Base-by-base conservation (phyloP, 352 stramenopile genomes). In the Pythium apleroticum region DNA sequence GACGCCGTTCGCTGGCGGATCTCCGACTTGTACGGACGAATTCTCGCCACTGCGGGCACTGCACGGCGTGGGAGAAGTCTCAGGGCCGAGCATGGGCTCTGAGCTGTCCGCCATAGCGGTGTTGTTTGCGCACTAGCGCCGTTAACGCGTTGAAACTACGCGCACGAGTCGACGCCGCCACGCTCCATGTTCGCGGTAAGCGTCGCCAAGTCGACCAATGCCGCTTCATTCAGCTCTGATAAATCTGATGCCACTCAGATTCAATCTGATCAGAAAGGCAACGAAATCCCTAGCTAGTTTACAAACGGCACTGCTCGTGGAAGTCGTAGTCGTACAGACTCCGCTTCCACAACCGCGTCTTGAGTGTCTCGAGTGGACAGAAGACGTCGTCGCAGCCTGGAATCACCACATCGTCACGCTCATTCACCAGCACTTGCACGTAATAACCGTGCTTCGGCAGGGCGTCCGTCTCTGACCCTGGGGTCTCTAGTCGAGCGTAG, bases 361-460 rank as follows among this genome's bases (percentile, higher is more conserved):
- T 71, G 30, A 87, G 68, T 33, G 69, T 80, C 10, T 63, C 71
- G 1, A 90, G 41, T 17, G 83, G 69, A 54, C 81, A 88, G 31
- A 78, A 80, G 12, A 86, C 27, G 14, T 62, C 52, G 46, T 66
- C 69, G 27, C 81, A 90, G 12, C 81, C 78, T 1, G 77, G 73
- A 12, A 88, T 43, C 11, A 45, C 62, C 17, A 74, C 39, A 45
- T 74, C 35, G 63, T 69, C 11, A 53, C 74, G 64, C 45, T 80
- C 73, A 54, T 77, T 80, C 45, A 80, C 66, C 20, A 80, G 55
- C 28, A 77, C 58, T 55, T 80, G 73, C 17, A 80, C 66, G 52
- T 68, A 66, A 24, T 69, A 71, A 19, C 9, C 15, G 17, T 28
- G 4, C 37, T 22, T 39, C n/a, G 19, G n/a, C n/a, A 17, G 33